Evolutionary conservation across 2,329 filamentous ascomycete genomes (phyloP), one percentile per base, ranked within the genome.

Genomic region (Pseudogymnoascus sp.): DNA sequence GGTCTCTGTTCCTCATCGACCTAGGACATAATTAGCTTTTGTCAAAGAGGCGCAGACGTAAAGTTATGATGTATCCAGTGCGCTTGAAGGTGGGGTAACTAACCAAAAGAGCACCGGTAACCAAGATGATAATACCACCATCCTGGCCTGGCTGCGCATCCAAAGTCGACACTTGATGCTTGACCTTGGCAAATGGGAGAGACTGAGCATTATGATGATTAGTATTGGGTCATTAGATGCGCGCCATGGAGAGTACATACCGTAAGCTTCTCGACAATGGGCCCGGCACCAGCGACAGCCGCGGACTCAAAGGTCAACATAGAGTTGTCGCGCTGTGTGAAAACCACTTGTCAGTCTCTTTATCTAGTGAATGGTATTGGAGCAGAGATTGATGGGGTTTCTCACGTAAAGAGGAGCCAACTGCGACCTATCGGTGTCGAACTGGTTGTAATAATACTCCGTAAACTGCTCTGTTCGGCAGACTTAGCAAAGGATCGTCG

Each of bases 231-330:
- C 37, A 21, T 37, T 15, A 18, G 26, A 28, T 21, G 15, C 18
- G 13, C 23, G 10, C 13, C 26, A 48, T 39, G 18, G 19, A 52
- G 3, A 21, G 48, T 26, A 34, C 83, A 68, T 79, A 97, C 92
- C 62, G 74, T 72, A 63, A 97, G 82, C 81, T 96, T 96, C 74
- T 90, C 84, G 59, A 86, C 76, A 68, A 99, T 96, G 30, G 72
- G 72, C 21, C 67, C 71, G 34, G 77, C 75, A 64, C 92, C 92
- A 69, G 84, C 78, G 62, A 82, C 74, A 12, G 86, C 84, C 45
- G 77, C 68, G 52, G 81, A 85, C 81, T 97, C 90, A 71, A 96
- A 97, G 57, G 92, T 96, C 75, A 97, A 81, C 88, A 96, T 95
- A 56, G 94, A 97, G 63, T 86, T 74, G 3, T 87, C 82, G 70